phyloP scores from a whole-genome alignment of 768 basidiomycete genomes.

The Panellus pusillus region DNA sequence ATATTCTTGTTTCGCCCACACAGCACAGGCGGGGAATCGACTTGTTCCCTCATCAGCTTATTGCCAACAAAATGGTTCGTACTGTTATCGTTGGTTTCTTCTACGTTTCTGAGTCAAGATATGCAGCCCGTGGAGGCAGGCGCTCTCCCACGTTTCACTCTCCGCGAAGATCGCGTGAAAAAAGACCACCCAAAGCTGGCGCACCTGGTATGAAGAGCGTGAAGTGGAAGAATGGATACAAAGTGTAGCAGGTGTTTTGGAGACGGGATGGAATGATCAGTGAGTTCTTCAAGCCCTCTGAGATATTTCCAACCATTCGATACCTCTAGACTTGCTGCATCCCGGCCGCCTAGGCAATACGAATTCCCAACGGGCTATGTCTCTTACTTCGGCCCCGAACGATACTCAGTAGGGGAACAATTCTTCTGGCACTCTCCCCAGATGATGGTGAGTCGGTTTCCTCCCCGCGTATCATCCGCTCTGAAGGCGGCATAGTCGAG shows the following conservation, averaged over 20 bases:
- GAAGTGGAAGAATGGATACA: constrained; percentile 97
- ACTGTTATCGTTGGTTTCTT: constrained; percentile 7
- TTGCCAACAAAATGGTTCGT: constrained; percentile 73
- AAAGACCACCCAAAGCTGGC: constrained; percentile 81
- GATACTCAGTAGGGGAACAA: constrained; percentile 84
- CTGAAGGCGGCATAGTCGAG: constrained; percentile 33
- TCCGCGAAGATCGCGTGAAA: constrained; percentile 75
- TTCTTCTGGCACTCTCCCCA: constrained; percentile 76
- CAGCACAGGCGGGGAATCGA: constrained; percentile 59
- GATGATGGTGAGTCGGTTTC: constrained; percentile 42
- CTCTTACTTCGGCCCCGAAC: constrained; percentile 76
- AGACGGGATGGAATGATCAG: constrained; percentile 90
- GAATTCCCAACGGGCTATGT: constrained; percentile 97
- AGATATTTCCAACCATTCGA: background rate
- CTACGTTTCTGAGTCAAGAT: background rate
- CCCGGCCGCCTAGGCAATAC: constrained; percentile 66
- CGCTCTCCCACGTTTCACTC: constrained; percentile 59
- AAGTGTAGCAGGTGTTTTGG: constrained; percentile 80
- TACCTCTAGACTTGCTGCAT: constrained; percentile 53
- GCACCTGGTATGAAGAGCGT: constrained; percentile 69
- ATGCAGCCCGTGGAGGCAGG: constrained; percentile 71
- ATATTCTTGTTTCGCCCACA: constrained; percentile 55
- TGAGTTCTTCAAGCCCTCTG: constrained; percentile 33
- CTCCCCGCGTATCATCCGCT: background rate
- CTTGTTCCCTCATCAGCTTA: constrained; percentile 83